Evolutionary conservation across 2,329 filamentous ascomycete species (phyloP).

Genomic region (Colletotrichum viniferum): DNA sequence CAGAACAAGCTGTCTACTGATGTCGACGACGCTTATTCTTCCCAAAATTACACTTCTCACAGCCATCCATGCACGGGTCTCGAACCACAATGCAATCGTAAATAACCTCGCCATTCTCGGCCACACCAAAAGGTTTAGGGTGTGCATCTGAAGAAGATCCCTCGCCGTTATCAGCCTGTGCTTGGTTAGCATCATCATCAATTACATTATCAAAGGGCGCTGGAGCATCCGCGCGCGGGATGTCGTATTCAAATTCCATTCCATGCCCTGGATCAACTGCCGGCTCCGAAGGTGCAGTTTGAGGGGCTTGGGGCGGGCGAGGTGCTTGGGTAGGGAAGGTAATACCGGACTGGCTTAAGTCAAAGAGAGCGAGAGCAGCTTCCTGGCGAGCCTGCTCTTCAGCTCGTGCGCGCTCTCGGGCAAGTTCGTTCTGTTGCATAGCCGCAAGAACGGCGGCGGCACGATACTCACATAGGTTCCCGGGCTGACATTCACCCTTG

Average conservation of each 20-base stretch:
- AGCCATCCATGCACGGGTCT: background rate
- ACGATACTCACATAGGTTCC: background rate
- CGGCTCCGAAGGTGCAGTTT: background rate
- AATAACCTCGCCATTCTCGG: background rate
- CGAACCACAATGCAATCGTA: background rate
- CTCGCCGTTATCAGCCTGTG: background rate
- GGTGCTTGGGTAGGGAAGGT: background rate
- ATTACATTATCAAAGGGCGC: background rate
- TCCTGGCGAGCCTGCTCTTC: background rate
- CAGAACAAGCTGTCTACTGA: background rate
- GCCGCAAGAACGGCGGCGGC: background rate
- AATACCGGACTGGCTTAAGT: background rate
- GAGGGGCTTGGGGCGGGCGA: background rate
- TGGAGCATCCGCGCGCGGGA: background rate
- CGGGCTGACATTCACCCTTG: background rate
- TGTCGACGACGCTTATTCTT: background rate
- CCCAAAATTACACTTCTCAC: background rate
- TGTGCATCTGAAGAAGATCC: background rate
- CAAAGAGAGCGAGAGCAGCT: background rate
- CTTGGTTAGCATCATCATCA: background rate
- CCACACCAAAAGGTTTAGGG: background rate
- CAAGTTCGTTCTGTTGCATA: background rate
- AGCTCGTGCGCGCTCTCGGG: background rate
- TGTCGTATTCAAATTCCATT: background rate
- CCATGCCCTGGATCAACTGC: background rate